Percentiles rank a stretch among this genome's conserved stretches.
Evolutionary conservation across 2,329 filamentous ascomycete genomes (phyloP).

Genomic region (Botrytis tulipae): DNA sequence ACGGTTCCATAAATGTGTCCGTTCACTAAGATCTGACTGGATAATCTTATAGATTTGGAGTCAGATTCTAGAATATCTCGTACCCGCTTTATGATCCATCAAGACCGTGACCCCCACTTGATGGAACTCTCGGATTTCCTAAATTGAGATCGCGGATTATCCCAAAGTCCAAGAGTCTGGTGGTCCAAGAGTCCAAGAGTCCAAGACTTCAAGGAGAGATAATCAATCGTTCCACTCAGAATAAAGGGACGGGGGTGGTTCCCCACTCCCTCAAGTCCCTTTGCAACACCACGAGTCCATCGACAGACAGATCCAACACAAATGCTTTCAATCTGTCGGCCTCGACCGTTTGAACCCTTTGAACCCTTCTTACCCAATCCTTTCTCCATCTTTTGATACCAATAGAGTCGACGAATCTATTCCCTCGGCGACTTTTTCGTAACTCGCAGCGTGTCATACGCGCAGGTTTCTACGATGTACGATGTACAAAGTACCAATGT

Average conservation of each 20-base stretch:
- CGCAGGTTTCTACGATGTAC: background rate
- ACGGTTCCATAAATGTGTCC: background rate
- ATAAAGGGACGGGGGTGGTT: background rate
- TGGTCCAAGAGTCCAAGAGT: background rate
- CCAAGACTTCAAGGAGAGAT: background rate
- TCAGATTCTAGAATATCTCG: slow-evolving; percentile 16
- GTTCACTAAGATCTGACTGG: background rate
- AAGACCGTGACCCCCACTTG: background rate
- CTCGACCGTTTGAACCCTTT: background rate
- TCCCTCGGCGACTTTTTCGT: background rate
- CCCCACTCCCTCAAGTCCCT: background rate
- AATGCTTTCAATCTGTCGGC: background rate
- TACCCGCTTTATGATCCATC: background rate
- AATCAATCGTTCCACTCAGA: background rate
- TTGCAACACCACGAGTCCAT: background rate
- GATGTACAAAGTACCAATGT: background rate
- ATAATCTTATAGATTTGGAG: background rate
- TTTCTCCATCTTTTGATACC: background rate
- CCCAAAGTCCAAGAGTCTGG: background rate
- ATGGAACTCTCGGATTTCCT: slow-evolving; percentile 7
- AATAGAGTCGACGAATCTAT: background rate
- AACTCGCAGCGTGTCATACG: background rate
- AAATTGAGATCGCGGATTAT: background rate
- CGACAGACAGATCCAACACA: background rate
- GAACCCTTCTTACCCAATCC: background rate